Percentiles rank a stretch among this genome's conserved stretches.
phyloP scores from a whole-genome alignment of 2,329 filamentous ascomycete species.

The Colletotrichum sp. region DNA sequence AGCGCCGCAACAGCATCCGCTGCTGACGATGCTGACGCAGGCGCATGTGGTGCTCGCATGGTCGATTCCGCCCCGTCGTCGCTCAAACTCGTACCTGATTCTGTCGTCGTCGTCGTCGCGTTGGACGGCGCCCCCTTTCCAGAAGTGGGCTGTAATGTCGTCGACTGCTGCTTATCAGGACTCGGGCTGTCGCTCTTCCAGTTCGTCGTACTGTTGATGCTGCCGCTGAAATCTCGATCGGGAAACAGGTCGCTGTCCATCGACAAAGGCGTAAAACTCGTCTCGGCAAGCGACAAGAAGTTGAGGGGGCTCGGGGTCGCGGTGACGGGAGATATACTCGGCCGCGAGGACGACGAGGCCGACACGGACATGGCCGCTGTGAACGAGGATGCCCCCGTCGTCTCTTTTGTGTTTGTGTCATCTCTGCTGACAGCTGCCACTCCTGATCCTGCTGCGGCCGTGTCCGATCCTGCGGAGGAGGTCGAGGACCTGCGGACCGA shows the following conservation, averaged over 20 bases:
- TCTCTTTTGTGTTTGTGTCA: background rate
- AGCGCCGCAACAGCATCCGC: background rate
- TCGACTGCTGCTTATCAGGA: background rate
- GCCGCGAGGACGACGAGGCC: constrained; percentile 4
- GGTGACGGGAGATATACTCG: constrained; percentile 22
- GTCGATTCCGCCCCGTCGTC: background rate
- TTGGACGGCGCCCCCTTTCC: background rate
- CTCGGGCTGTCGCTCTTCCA: background rate
- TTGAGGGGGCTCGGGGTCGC: constrained; percentile 20
- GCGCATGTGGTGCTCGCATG: background rate
- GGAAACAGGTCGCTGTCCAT: constrained; percentile 27
- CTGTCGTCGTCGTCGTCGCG: background rate
- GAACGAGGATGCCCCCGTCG: background rate
- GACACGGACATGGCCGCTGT: background rate
- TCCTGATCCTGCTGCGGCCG: background rate
- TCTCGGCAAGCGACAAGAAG: constrained; percentile 27
- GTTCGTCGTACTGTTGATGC: background rate
- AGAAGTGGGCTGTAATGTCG: background rate
- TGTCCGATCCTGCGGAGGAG: constrained; percentile 8
- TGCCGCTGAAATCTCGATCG: background rate
- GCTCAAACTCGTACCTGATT: background rate
- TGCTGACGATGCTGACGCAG: background rate
- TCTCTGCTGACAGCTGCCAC: background rate
- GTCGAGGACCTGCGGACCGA: constrained; percentile 16
- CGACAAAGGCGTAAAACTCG: constrained; percentile 34